Conservation (phyloP, 129 eudicot genomes). For the Calendula officinalis region DNA sequence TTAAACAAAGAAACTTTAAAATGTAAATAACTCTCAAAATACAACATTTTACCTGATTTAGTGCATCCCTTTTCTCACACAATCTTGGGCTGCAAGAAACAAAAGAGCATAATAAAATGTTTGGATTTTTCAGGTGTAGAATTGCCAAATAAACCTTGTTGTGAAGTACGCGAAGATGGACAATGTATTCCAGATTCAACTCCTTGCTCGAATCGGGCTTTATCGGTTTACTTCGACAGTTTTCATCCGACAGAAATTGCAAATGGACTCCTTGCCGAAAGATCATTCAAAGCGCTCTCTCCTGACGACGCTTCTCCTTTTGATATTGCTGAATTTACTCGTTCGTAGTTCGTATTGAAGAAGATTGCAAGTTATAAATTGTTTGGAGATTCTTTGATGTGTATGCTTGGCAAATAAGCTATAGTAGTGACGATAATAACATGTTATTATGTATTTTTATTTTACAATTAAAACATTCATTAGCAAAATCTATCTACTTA, state of each 20-base stretch:
- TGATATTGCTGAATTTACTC: constrained; percentile 12
- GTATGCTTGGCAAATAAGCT: neutral
- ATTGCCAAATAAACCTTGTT: constrained; percentile 29
- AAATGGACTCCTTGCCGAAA: constrained; percentile 7
- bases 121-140: constrained; percentile 21
- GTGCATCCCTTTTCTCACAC: no score
- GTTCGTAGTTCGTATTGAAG: neutral
- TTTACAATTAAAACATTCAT: neutral
- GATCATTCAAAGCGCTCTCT: constrained; percentile 23
- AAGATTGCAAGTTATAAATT: neutral
- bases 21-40: no score
- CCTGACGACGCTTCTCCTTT: constrained; percentile 15
- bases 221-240: constrained; percentile 28
- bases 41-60: no score
- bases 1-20: no score
- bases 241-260: constrained; percentile 41
- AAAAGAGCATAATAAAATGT: neutral
- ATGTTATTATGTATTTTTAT: constrained; percentile 8
- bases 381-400: neutral
- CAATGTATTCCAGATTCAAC: constrained; percentile 30
- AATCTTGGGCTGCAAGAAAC: no score
- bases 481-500: neutral
- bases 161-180: constrained; percentile 27
- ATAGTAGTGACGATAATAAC: neutral
- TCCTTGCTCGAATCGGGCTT: constrained; percentile 28